A percentile compares a stretch with the other conserved stretches of the same genome.
These are phyloP conservation scores for Magnaporthiopsis rhizophila DNA, from an alignment of 2,329 filamentous ascomycete genomes.

Conservation along the genomic window DNA sequence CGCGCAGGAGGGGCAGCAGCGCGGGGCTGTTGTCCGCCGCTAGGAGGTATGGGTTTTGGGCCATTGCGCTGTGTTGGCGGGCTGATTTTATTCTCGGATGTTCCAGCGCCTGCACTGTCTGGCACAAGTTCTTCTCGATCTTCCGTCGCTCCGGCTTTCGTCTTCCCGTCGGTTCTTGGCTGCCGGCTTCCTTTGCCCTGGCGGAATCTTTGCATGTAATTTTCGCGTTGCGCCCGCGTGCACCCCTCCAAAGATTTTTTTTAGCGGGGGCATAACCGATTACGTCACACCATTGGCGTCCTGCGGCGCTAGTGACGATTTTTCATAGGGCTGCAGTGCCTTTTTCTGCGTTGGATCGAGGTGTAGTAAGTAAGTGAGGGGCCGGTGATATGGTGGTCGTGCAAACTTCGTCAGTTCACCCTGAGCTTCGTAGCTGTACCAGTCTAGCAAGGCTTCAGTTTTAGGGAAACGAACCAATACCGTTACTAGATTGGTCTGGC, in stretches of 20 bases:
- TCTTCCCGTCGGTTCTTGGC: background rate
- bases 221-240: background rate
- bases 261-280: background rate
- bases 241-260: background rate
- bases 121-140: background rate
- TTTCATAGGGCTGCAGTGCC: no score
- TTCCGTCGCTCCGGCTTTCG: no score
- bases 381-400: no score
- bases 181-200: background rate
- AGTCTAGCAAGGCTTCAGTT: no score
- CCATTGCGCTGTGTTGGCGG: slow-evolving; percentile 26
- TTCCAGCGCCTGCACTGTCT: no score
- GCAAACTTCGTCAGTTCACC: no score
- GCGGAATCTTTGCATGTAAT: background rate
- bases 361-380: no score
- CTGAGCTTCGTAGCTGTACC: no score
- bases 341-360: no score
- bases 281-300: background rate
- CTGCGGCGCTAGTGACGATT: background rate
- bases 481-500: no score
- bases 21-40: slow-evolving; percentile 74
- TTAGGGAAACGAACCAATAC: no score
- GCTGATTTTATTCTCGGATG: background rate
- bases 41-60: slow-evolving; percentile 60
- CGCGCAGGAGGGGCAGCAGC: slow-evolving; percentile 66